Conservation (phyloP, 805 yeast genomes). For the Scheffersomyces lignosus region DNA sequence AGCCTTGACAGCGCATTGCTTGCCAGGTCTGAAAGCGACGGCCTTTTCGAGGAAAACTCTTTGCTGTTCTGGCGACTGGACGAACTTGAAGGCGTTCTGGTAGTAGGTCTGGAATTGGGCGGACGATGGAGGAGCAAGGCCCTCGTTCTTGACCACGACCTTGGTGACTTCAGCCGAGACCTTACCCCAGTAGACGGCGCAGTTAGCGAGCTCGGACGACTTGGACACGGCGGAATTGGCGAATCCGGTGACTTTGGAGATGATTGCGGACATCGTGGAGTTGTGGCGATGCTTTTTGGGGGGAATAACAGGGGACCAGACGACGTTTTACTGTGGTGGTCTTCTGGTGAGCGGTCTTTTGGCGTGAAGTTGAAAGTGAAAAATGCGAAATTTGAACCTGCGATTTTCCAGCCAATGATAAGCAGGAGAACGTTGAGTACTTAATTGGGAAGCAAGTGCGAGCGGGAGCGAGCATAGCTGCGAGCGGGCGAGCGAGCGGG, state of each 20-base stretch:
- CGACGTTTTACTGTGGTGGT: not conserved
- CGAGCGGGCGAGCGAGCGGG: not conserved
- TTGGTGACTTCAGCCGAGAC: constrained; percentile 65
- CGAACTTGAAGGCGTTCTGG: constrained; percentile 40
- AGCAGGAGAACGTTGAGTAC: constrained; percentile 18
- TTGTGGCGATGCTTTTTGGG: constrained; percentile 1
- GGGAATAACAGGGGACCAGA: constrained; percentile 3
- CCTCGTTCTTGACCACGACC: constrained; percentile 87
- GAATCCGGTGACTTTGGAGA: constrained; percentile 40
- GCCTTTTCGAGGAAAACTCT: constrained; percentile 50
- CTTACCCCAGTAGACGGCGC: constrained; percentile 78
- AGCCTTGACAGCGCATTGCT: constrained; percentile 60
- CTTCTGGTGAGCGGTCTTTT: not conserved
- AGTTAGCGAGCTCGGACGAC: constrained; percentile 44
- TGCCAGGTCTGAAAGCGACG: constrained; percentile 47
- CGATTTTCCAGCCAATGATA: constrained; percentile 12
- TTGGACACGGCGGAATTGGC: constrained; percentile 36
- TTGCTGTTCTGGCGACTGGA: constrained; percentile 53
- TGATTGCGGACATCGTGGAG: constrained; percentile 41
- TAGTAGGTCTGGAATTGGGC: constrained; percentile 78
- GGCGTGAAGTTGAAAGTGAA: not conserved
- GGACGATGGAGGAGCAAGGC: constrained; percentile 84
- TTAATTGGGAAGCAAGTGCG: constrained; percentile 16
- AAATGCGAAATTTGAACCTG: not conserved
- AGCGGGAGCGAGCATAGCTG: not conserved